Conservation (phyloP, 2,329 filamentous ascomycete species). For the Chaetomium sp. region DNA sequence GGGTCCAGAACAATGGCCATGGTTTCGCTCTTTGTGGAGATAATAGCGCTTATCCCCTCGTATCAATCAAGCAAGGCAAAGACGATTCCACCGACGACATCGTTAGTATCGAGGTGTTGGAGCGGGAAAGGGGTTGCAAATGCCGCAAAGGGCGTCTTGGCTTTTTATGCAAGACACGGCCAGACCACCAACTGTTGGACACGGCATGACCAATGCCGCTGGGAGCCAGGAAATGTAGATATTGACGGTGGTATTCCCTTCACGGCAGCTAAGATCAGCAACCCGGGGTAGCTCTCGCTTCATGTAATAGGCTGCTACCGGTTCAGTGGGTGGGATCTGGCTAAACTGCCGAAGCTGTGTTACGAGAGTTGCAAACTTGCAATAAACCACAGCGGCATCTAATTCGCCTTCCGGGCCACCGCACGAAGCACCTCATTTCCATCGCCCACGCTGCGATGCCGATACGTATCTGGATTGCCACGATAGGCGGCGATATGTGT, state of each 20-base stretch:
- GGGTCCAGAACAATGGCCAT: constrained; percentile 9
- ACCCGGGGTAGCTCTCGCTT: background rate
- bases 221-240: background rate
- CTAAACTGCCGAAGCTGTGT: constrained; percentile 31
- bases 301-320: constrained; percentile 4
- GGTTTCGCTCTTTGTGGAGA: background rate
- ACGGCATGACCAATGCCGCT: constrained; percentile 5
- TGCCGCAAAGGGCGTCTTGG: constrained; percentile 22
- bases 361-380: constrained; percentile 3
- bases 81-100: background rate
- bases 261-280: constrained; percentile 14
- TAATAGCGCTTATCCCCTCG: constrained; percentile 2
- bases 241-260: constrained; percentile 3
- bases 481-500: background rate
- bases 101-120: background rate
- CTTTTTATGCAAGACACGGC: constrained; percentile 9
- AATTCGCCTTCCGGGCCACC: constrained; percentile 10
- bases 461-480: background rate
- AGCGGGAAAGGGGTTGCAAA: constrained; percentile 8
- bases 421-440: constrained; percentile 19
- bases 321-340: constrained; percentile 14
- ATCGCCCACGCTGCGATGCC: background rate
- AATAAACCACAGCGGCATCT: constrained; percentile 13
- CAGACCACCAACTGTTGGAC: background rate
- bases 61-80: background rate